Conservation (phyloP, 1,139 yeast species). For the Pichia sp. region DNA sequence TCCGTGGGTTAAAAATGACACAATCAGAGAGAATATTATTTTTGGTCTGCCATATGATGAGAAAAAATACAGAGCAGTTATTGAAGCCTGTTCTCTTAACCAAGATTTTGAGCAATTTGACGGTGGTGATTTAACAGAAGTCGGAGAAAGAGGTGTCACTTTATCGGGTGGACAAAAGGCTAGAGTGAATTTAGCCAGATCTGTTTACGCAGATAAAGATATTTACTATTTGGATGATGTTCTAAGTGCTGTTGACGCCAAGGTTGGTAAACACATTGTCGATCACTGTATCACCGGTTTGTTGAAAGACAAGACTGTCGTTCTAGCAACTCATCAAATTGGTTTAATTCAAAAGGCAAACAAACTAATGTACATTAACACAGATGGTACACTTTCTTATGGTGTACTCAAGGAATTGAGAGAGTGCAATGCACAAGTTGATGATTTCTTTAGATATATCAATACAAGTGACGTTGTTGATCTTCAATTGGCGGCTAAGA, state of each 20-base stretch:
- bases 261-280: constrained; percentile 65
- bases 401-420: constrained; percentile 36
- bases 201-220: constrained; percentile 59
- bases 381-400: constrained; percentile 52
- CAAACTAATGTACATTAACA: constrained; percentile 59
- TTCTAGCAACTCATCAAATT: constrained; percentile 78
- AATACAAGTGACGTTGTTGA: background rate
- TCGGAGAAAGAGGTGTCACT: constrained; percentile 86
- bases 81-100: constrained; percentile 69
- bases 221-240: constrained; percentile 73
- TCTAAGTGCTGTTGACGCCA: constrained; percentile 79
- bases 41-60: constrained; percentile 73
- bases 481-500: background rate
- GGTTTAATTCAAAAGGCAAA: constrained; percentile 67
- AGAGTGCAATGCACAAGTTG: constrained; percentile 32
- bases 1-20: constrained; percentile 77
- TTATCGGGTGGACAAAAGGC: constrained; percentile 92
- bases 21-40: constrained; percentile 64
- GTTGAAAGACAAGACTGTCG: constrained; percentile 58
- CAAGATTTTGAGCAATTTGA: constrained; percentile 66
- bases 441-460: constrained; percentile 34
- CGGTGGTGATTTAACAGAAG: constrained; percentile 76
- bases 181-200: constrained; percentile 76
- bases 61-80: constrained; percentile 54
- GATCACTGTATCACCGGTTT: constrained; percentile 55